Evolutionary conservation across 768 basidiomycete genomes (phyloP).

Genomic region (Phanerochaete carnosa): DNA sequence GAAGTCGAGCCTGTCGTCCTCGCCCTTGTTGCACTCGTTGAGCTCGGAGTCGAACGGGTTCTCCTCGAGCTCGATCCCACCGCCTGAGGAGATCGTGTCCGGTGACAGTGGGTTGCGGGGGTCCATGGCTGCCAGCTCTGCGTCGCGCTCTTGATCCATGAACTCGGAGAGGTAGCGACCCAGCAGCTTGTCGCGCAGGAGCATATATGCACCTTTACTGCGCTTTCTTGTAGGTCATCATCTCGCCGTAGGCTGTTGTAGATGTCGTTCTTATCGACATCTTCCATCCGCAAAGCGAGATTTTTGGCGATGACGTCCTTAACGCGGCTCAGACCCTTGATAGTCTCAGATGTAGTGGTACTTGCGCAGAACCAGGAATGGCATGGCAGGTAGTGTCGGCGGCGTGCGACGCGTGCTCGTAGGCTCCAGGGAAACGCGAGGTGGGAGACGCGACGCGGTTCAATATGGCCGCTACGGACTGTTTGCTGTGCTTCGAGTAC

Average conservation of each 20-base stretch:
- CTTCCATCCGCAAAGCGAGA: slow-evolving; percentile 65
- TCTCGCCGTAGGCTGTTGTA: slow-evolving; percentile 83
- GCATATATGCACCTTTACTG: slow-evolving; percentile 94
- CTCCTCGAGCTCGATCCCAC: slow-evolving; percentile 60
- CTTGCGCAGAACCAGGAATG: too few species aligned
- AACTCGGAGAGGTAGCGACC: slow-evolving; percentile 77
- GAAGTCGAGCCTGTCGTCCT: slow-evolving; percentile 51
- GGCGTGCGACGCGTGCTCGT: too few species aligned
- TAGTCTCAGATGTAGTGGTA: too few species aligned
- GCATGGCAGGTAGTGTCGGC: too few species aligned
- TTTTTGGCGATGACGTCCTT: slow-evolving; percentile 91
- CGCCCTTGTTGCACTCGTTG: slow-evolving; percentile 48
- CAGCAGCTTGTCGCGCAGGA: slow-evolving; percentile 83
- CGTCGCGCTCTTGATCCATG: slow-evolving; percentile 85
- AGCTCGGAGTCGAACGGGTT: slow-evolving; percentile 85
- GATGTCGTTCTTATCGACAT: slow-evolving; percentile 78
- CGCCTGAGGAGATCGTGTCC: slow-evolving; percentile 55
- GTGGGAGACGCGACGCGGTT: too few species aligned
- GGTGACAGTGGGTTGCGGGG: slow-evolving; percentile 72
- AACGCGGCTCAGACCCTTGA: slow-evolving; percentile 89
- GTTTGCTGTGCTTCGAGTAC: too few species aligned
- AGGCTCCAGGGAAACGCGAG: too few species aligned
- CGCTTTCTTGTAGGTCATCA: slow-evolving; percentile 84
- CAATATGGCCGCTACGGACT: too few species aligned
- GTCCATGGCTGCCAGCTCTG: slow-evolving; percentile 75